Conservation (phyloP, 805 yeast species). For the Cyberlindnera lachancei region DNA sequence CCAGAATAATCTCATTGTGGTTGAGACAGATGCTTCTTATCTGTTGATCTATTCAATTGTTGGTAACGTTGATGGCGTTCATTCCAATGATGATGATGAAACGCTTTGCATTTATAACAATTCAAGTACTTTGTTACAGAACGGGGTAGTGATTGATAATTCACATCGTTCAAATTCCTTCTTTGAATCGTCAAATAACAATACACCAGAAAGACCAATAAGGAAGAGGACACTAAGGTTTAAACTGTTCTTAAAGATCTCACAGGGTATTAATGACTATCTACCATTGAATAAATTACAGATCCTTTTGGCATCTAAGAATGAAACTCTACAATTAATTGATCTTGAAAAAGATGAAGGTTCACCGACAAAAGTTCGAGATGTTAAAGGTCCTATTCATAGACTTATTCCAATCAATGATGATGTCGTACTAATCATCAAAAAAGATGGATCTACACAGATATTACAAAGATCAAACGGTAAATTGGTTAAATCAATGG, state of each 20-base stretch:
- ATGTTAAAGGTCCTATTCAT: conserved; percentile 2
- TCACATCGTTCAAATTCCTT: conserved; percentile 7
- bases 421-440: conserved; percentile 2
- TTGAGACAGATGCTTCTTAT: conserved; percentile 29
- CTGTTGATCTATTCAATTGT: conserved; percentile 29
- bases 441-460: conserved; percentile 5
- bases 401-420: conserved; percentile 1
- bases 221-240: conserved; percentile 19
- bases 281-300: conserved; percentile 11
- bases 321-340: conserved; percentile 13
- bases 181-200: conserved; percentile 12
- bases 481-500: neutral
- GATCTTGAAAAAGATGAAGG: conserved; percentile 10
- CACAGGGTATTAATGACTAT: conserved; percentile 17
- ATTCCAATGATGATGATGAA: conserved; percentile 14
- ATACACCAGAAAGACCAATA: conserved; percentile 18
- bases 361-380: conserved; percentile 4
- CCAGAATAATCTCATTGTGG: conserved; percentile 22
- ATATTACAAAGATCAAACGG: neutral
- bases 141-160: conserved; percentile 17
- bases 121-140: conserved; percentile 17
- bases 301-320: conserved; percentile 13
- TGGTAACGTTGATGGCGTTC: conserved; percentile 1
- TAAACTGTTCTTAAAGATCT: conserved; percentile 21
- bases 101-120: conserved; percentile 14